phyloP scores from a whole-genome alignment of 768 basidiomycete species.

The Rubroboletus satanas region DNA sequence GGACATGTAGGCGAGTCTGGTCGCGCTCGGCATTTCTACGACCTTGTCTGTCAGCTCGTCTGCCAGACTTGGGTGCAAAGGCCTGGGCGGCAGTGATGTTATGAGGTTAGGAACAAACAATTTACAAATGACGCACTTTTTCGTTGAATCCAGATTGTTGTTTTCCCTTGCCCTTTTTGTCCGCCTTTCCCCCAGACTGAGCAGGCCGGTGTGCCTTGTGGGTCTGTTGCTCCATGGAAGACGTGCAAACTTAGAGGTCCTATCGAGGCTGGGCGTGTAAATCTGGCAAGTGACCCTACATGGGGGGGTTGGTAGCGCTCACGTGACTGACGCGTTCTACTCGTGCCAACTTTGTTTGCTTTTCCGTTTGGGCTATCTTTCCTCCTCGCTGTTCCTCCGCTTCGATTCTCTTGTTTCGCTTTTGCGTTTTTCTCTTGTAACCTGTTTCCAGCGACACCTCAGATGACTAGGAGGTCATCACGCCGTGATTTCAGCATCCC shows the following conservation, averaged over 20 bases:
- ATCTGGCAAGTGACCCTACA: constrained; percentile 18
- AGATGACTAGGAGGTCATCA: constrained; percentile 26
- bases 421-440: constrained; percentile 14
- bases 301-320: constrained; percentile 16
- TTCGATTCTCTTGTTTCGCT: constrained; percentile 7
- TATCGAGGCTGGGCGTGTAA: not conserved
- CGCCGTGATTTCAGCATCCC: constrained; percentile 51
- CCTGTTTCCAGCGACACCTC: constrained; percentile 14
- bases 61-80: constrained; percentile 89
- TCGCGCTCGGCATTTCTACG: constrained; percentile 89
- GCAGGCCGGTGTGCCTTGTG: constrained; percentile 83
- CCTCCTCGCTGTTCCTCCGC: constrained; percentile 5
- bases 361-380: not conserved
- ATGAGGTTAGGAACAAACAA: not conserved
- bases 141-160: constrained; percentile 82
- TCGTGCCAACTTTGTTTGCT: constrained; percentile 21
- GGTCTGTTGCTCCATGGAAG: constrained; percentile 62
- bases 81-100: constrained; percentile 43
- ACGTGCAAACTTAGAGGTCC: not conserved
- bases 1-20: constrained; percentile 93
- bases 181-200: constrained; percentile 66
- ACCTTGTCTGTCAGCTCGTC: constrained; percentile 83
- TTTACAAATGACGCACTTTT: constrained; percentile 50
- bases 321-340: constrained; percentile 30
- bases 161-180: constrained; percentile 72